Evolutionary conservation across 169 alveolate species (phyloP).

Genomic region (Eimeria tenella): DNA sequence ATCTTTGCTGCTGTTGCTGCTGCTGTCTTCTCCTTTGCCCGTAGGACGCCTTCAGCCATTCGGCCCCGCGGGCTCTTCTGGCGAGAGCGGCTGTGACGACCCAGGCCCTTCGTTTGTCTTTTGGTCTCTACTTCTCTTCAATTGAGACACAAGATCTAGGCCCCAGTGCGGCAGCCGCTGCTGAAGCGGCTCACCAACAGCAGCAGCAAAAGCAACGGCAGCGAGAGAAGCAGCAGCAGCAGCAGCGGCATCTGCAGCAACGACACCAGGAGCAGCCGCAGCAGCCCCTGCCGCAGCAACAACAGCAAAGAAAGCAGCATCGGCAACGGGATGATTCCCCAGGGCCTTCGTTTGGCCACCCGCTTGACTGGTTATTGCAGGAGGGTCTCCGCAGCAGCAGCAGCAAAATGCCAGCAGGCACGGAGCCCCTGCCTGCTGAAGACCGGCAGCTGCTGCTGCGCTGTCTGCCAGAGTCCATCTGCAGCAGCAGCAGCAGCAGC

Average conservation of each 20-base stretch:
- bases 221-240: neutral
- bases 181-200: neutral
- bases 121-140: neutral
- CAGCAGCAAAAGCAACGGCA: neutral
- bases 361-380: neutral
- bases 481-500: neutral
- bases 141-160: neutral
- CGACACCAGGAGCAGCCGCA: neutral
- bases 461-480: neutral
- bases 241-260: neutral
- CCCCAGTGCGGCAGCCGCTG: neutral
- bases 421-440: neutral
- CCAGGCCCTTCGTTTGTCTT: neutral
- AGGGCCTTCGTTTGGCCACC: too few species aligned
- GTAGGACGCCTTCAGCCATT: neutral
- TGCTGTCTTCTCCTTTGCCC: neutral
- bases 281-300: neutral
- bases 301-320: neutral
- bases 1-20: neutral
- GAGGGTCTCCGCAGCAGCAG: neutral
- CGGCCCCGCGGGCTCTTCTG: conserved; percentile 9
- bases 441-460: conserved; percentile 44
- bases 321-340: neutral
- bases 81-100: conserved; percentile 6
- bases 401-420: neutral